Base-by-base conservation (phyloP, 768 basidiomycete genomes). In the Pulveroboletus sp. region DNA sequence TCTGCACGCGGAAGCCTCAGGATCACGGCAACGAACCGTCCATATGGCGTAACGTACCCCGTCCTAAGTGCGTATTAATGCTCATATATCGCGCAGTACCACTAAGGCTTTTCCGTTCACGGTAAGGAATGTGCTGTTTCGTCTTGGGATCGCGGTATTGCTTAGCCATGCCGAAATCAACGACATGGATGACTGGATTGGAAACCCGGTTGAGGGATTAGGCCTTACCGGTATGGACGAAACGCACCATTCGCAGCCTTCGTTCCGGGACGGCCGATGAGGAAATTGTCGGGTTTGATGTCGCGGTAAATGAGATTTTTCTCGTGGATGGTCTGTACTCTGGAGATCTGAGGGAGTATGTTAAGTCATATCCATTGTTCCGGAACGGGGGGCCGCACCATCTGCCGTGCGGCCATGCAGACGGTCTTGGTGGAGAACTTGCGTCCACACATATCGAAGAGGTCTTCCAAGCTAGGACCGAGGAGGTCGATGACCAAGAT, bases 81-180 rank as follows among this genome's bases (percentile, higher is more conserved):
- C 89, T 93, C 96, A 99, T 99, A 76, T 99, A 99, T 41, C 96
- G 85, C 31, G 96, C 96, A 14, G 96, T 99, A 14, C 96, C 96
- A 61, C 88, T 91, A 47, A 99, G 75, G 67, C 89, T 93, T 78
- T 99, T 99, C 61, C 95, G 81, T 74, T 99, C 96, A 53, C 96
- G 82, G 71, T 99, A 99, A 45, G 96, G 96, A 53, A 99, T 99
- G 69, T 99, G 96, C 68, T 98, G 95, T 71, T 96, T 96, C 53
- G 94, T 94, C 76, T 95, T 98, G 11, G 96, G 96, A 69, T 99
- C 96, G 46, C 96, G 87, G 65, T 97, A 99, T 70, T 98, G 95
- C 71, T 98, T 98, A 23, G 96, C 96, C 96, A 99, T 98, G 37
- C 96, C 96, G 65, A 99, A 98, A 69, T 99, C 96, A 48, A 99